Percentiles rank a stretch among this genome's conserved stretches.
These are phyloP conservation scores for Hypoxylon perforatum DNA, from an alignment of 495 filamentous ascomycete genomes.

Conservation along the genomic window DNA sequence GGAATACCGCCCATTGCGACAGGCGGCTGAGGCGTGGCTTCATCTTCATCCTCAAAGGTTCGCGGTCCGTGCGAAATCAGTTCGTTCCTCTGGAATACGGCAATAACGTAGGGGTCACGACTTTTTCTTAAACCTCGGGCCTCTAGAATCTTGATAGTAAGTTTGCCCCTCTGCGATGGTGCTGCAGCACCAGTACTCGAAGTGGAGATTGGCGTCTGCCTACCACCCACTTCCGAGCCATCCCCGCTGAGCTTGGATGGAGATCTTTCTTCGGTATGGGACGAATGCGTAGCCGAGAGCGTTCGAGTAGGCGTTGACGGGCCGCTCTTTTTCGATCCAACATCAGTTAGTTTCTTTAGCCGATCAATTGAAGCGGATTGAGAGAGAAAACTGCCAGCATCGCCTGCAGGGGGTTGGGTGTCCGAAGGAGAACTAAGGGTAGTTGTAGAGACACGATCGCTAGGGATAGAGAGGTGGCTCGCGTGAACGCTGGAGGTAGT, in stretches of 20 bases:
- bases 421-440: conserved; percentile 66
- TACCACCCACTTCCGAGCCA: conserved; percentile 52
- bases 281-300: conserved; percentile 67
- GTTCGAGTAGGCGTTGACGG: conserved; percentile 88
- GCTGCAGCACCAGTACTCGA: conserved; percentile 63
- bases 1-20: conserved; percentile 65
- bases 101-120: conserved; percentile 92
- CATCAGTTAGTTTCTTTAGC: conserved; percentile 89
- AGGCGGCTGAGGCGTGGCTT: conserved; percentile 49
- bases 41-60: conserved; percentile 61
- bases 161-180: conserved; percentile 84
- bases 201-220: conserved; percentile 52
- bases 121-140: conserved; percentile 83
- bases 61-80: conserved; percentile 89
- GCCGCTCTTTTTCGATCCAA: conserved; percentile 84
- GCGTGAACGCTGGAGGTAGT: conserved; percentile 74
- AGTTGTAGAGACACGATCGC: conserved; percentile 65
- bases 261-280: conserved; percentile 52
- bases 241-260: conserved; percentile 53
- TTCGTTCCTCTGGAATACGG: conserved; percentile 96
- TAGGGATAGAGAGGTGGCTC: conserved; percentile 80
- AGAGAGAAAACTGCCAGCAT: conserved; percentile 63
- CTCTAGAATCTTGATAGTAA: conserved; percentile 87
- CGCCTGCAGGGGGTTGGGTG: conserved; percentile 56
- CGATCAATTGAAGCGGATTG: conserved; percentile 70